Evolutionary conservation across 257 asterid species (phyloP).

Genomic region (Solanum paucissectum): DNA sequence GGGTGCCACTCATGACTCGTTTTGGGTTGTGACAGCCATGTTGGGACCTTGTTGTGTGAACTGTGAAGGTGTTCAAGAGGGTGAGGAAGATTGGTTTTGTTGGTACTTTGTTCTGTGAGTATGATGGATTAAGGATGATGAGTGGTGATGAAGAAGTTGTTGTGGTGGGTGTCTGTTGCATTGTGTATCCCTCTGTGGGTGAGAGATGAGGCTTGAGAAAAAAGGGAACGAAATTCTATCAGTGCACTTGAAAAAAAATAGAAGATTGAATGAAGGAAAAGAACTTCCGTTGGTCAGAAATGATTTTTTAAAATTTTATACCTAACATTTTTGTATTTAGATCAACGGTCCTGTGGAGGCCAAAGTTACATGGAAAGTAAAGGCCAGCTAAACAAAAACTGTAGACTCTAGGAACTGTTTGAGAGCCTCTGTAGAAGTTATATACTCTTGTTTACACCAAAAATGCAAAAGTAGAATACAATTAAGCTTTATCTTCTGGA

Average conservation of each 20-base stretch:
- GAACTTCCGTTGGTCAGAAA: background rate
- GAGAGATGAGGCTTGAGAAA: background rate
- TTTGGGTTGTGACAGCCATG: background rate
- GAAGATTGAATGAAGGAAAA: background rate
- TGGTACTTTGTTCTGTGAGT: too few relatives aligned
- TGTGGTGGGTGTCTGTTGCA: too few relatives aligned
- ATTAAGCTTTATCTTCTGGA: background rate
- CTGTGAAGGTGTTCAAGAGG: background rate
- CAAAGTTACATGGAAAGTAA: too few relatives aligned
- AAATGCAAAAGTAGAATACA: background rate
- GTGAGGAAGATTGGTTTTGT: background rate
- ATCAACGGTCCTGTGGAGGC: too few relatives aligned
- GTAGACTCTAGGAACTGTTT: background rate
- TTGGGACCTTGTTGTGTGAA: background rate
- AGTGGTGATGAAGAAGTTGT: too few relatives aligned
- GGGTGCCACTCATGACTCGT: too few relatives aligned
- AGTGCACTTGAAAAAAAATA: background rate
- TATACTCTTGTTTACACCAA: background rate
- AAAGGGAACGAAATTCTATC: background rate
- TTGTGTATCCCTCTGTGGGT: background rate
- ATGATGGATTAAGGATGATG: too few relatives aligned
- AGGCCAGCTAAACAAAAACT: too few relatives aligned
- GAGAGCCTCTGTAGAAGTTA: background rate
- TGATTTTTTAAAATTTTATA: background rate
- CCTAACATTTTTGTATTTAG: too few relatives aligned